phyloP scores from a whole-genome alignment of 164 flowering plant genomes.

The Akebia trifoliata region DNA sequence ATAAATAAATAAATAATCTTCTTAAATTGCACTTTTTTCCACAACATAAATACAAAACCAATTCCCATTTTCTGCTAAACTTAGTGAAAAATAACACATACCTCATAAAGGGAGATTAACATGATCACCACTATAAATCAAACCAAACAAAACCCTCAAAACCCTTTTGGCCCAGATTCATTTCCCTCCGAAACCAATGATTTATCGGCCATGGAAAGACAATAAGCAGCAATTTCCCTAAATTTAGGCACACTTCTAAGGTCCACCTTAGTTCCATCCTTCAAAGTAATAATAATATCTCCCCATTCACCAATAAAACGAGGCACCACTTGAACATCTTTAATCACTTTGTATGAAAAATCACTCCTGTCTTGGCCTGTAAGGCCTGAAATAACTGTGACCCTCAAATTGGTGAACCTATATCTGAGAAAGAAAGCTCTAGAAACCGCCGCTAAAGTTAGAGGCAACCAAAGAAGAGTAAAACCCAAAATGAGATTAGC shows the following conservation, averaged over 20 bases:
- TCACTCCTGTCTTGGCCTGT: constrained; percentile 92
- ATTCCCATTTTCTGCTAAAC: background rate
- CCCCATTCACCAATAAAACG: constrained; percentile 98
- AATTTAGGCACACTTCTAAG: constrained; percentile 91
- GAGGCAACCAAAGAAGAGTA: constrained; percentile 87
- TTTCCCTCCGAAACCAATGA: constrained; percentile 27
- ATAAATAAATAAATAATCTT: background rate
- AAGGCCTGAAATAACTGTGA: constrained; percentile 84
- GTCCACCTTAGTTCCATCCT: constrained; percentile 88
- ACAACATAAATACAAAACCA: background rate
- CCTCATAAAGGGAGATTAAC: constrained; percentile 2
- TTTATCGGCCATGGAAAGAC: constrained; percentile 63
- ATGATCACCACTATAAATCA: constrained; percentile 5
- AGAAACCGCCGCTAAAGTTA: constrained; percentile 80
- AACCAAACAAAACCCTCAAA: constrained; percentile 24
- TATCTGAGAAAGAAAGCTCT: constrained; percentile 78
- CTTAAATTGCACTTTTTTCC: background rate
- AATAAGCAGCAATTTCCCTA: constrained; percentile 83
- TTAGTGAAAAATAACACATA: constrained; percentile 6
- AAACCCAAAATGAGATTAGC: constrained; percentile 86
- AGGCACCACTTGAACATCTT: constrained; percentile 93
- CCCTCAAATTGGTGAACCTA: constrained; percentile 88
- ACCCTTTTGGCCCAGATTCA: constrained; percentile 48
- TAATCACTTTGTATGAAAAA: constrained; percentile 70
- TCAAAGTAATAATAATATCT: constrained; percentile 75